Base-by-base conservation (phyloP, 805 yeast genomes). In the Metschnikowia sp. region DNA sequence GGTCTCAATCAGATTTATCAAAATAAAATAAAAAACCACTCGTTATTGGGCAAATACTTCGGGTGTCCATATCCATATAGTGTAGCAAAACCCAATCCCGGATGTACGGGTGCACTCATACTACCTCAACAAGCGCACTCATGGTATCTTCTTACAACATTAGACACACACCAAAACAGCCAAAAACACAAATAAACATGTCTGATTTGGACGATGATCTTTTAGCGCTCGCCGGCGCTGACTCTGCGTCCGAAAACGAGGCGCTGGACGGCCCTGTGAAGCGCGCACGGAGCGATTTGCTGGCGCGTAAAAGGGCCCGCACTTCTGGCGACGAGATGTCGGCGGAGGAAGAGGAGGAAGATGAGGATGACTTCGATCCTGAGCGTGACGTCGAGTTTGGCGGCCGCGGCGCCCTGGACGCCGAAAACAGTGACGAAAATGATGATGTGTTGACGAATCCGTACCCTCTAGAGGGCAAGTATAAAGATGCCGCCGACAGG, bases 141-240 rank as follows among this genome's bases (percentile, higher is more conserved):
- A 0, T 7, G 3, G 26, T 22, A 4, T 22, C 7, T 22, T 22
- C 26, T 22, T 22, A 7, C 7, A 7, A 22, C 26, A 5, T 22
- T 34, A 10, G 13, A 7, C 32, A 40, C 13, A 22, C 39, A 22
- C 36, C 28, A 31, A n/a, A 31, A 15, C 28, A 19, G 33, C 4
- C 30, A 13, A 32, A 4, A 4, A 4, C 26, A 22, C 26, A 22
- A 2, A 22, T 22, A 10, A 40, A 8, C 37, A 87, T 87, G 95
- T 84, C 91, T 51, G 96, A 72, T 58, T 81, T 89, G 62, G 97
- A 91, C 64, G 98, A 92, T 65, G 99, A 94, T 78, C 79, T 94
- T 71, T 79, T 92, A 63, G 98, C 97, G 18, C 79, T 94, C 59
- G 99, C 99, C 43, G 66, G 66, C 18, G 60, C 48, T 12, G 65